A percentile compares a stretch with the other conserved stretches of the same genome.
These are phyloP conservation scores for Arachis monticola DNA, from an alignment of 331 rosid species.

Conservation along the genomic window DNA sequence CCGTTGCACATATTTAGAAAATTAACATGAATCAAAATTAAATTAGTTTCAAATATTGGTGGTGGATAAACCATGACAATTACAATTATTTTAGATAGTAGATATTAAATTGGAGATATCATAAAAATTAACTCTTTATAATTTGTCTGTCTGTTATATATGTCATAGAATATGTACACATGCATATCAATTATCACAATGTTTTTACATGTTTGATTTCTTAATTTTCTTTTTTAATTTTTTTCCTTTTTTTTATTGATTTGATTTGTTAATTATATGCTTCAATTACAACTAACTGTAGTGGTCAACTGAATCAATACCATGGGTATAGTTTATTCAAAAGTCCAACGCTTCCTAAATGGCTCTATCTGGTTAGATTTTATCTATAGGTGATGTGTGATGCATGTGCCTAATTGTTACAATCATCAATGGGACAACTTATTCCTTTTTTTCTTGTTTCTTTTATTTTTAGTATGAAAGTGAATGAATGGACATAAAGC, in stretches of 20 bases:
- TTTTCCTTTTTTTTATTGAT: too few relatives aligned
- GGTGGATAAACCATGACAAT: constrained; percentile 26
- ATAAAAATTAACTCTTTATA: neutral
- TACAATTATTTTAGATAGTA: neutral
- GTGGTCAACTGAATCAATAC: neutral
- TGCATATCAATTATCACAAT: constrained; percentile 14
- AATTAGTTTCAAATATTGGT: constrained; percentile 30
- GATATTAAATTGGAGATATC: too few relatives aligned
- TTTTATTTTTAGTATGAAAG: constrained; percentile 29
- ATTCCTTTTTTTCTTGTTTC: too few relatives aligned
- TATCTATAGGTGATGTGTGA: constrained; percentile 23
- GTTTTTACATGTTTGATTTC: constrained; percentile 18
- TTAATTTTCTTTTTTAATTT: too few relatives aligned
- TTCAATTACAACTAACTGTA: constrained; percentile 9
- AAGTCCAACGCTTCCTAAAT: neutral
- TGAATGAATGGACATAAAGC: constrained; percentile 26
- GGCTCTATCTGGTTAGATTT: neutral
- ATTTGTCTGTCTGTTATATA: constrained; percentile 40
- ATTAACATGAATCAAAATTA: constrained; percentile 9
- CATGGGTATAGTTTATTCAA: constrained; percentile 1
- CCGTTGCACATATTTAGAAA: constrained; percentile 18
- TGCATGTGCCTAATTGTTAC: constrained; percentile 11
- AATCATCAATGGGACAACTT: constrained; percentile 32
- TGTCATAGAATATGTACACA: constrained; percentile 38
- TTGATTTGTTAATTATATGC: constrained; percentile 21